Conservation (phyloP, 2,329 filamentous ascomycete genomes). For the Cladophialophora psammophila region DNA sequence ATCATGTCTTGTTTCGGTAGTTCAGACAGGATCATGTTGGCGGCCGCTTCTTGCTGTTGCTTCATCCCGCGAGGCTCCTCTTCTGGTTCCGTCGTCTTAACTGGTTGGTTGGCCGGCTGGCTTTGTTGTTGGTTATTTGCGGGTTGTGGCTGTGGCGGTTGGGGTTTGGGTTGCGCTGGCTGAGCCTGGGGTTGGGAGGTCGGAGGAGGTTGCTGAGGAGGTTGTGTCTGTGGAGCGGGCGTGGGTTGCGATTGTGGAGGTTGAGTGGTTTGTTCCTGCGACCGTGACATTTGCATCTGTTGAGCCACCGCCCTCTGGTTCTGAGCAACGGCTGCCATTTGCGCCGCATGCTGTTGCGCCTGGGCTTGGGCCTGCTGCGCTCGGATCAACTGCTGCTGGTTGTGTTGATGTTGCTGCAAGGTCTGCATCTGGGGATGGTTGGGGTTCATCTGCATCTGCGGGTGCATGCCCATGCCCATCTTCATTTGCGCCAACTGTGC, state of each 20-base stretch:
- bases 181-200: slow-evolving; percentile 46
- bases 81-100: slow-evolving; percentile 41
- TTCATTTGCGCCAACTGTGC: slow-evolving; percentile 52
- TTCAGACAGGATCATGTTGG: slow-evolving; percentile 50
- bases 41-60: slow-evolving; percentile 49
- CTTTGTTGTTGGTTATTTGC: slow-evolving; percentile 43
- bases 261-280: slow-evolving; percentile 52
- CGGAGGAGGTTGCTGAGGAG: slow-evolving; percentile 47
- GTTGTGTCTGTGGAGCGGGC: slow-evolving; percentile 50
- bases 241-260: slow-evolving; percentile 55
- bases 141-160: slow-evolving; percentile 46
- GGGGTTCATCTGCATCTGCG: slow-evolving; percentile 47
- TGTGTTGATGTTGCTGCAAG: slow-evolving; percentile 52
- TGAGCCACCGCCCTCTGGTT: slow-evolving; percentile 52
- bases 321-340: slow-evolving; percentile 41
- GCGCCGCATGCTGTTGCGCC: slow-evolving; percentile 42
- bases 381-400: slow-evolving; percentile 49
- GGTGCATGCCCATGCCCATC: slow-evolving; percentile 37
- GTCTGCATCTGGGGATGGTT: slow-evolving; percentile 52
- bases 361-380: slow-evolving; percentile 43
- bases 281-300: slow-evolving; percentile 52
- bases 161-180: slow-evolving; percentile 46
- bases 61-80: slow-evolving; percentile 49
- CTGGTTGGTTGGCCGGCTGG: slow-evolving; percentile 43
- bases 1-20: slow-evolving; percentile 44